A percentile compares a stretch with the other conserved stretches of the same genome.
phyloP scores from a whole-genome alignment of 257 asterid species.

The Solanum stenotomum region DNA sequence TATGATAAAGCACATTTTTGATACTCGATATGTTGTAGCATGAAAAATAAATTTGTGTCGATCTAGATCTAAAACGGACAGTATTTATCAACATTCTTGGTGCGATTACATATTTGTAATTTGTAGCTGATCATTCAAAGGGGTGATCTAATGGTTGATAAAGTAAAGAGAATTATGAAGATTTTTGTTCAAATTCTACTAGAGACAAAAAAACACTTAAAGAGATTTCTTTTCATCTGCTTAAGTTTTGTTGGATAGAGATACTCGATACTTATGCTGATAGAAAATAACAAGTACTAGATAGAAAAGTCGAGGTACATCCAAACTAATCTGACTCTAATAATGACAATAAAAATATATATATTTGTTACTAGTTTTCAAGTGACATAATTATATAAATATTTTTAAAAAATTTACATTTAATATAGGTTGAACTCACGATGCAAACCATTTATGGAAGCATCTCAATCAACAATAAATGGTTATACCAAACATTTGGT shows the following conservation, averaged over 20 bases:
- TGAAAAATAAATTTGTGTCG: not conserved
- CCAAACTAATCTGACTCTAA: not conserved
- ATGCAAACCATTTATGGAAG: not conserved
- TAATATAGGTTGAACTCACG: not conserved
- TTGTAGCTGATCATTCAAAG: not conserved
- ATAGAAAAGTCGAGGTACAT: accelerated
- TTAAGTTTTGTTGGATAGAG: not conserved
- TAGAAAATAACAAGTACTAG: not conserved
- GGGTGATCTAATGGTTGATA: not conserved
- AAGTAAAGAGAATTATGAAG: not conserved
- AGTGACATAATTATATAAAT: not conserved
- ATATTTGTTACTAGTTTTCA: not conserved
- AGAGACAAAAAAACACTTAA: not conserved
- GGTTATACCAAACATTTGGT: not conserved
- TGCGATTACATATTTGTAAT: not conserved
- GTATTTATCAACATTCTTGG: not conserved
- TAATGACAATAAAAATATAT: not conserved
- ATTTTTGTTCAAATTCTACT: not conserved
- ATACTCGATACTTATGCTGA: not conserved
- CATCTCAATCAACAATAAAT: not conserved
- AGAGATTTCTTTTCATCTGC: not conserved
- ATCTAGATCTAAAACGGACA: too few species aligned
- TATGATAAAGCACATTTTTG: too few species aligned
- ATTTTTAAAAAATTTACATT: not conserved
- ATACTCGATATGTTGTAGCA: too few species aligned